These are phyloP conservation scores for Eucommia ulmoides DNA, from an alignment of 257 asterid species.

Conservation along the genomic window DNA sequence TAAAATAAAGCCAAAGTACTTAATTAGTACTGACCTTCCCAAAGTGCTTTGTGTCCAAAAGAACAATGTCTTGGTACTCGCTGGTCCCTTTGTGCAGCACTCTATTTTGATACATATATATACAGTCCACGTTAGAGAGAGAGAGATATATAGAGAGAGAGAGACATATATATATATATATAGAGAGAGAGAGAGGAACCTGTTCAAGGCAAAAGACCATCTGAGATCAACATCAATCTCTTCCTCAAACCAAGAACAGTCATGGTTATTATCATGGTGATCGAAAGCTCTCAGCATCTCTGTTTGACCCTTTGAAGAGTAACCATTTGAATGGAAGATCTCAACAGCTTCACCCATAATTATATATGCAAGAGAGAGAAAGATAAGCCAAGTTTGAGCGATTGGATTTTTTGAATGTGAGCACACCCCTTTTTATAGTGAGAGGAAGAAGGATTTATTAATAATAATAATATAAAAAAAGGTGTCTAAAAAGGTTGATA, in stretches of 20 bases:
- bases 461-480: too few relatives aligned
- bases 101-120: slow-evolving; percentile 18
- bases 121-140: background rate
- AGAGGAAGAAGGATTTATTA: too few relatives aligned
- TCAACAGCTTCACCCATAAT: slow-evolving; percentile 66
- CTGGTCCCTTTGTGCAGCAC: slow-evolving; percentile 87
- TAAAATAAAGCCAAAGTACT: background rate
- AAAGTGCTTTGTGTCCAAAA: slow-evolving; percentile 77
- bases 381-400: too few relatives aligned
- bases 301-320: slow-evolving; percentile 36
- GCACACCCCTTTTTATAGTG: too few relatives aligned
- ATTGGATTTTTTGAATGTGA: too few relatives aligned
- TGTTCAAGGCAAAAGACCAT: slow-evolving; percentile 91
- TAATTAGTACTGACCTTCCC: slow-evolving; percentile 48
- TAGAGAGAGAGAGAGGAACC: slow-evolving; percentile 19
- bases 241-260: slow-evolving; percentile 84
- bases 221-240: slow-evolving; percentile 80
- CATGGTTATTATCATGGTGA: slow-evolving; percentile 18
- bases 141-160: slow-evolving; percentile 5
- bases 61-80: slow-evolving; percentile 89
- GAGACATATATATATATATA: background rate
- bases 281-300: slow-evolving; percentile 15
- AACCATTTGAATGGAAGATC: slow-evolving; percentile 39
- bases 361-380: too few relatives aligned
- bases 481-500: too few relatives aligned